A percentile compares a stretch with the other conserved stretches of the same genome.
Conservation (phyloP, 2,329 filamentous ascomycete genomes). For the Sporothrix humicola region DNA sequence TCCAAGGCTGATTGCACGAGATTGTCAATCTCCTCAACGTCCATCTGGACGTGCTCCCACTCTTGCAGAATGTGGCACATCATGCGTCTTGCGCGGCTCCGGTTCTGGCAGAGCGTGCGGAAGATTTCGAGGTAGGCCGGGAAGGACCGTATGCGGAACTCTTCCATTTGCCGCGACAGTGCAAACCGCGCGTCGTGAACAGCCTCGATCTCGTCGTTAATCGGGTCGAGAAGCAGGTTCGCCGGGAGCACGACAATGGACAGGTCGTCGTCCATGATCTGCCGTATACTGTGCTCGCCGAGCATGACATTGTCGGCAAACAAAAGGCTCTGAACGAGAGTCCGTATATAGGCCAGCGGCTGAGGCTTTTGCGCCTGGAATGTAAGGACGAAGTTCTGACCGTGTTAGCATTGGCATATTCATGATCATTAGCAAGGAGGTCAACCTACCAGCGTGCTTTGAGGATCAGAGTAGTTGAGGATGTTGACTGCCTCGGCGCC, state of each 20-base stretch:
- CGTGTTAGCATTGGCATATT: too few species aligned
- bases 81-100: conserved; percentile 86
- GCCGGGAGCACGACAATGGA: conserved; percentile 74
- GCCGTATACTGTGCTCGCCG: conserved; percentile 69
- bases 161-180: conserved; percentile 75
- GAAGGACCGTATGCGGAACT: conserved; percentile 64
- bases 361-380: conserved; percentile 82
- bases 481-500: conserved; percentile 71
- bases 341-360: conserved; percentile 82
- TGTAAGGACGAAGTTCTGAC: conserved; percentile 72
- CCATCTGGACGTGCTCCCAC: conserved; percentile 65
- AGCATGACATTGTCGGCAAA: conserved; percentile 74
- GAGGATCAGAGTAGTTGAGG: conserved; percentile 69
- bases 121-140: conserved; percentile 83
- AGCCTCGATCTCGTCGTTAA: conserved; percentile 77
- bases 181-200: conserved; percentile 75
- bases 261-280: conserved; percentile 83
- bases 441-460: conserved; percentile 67
- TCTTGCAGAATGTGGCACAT: conserved; percentile 81
- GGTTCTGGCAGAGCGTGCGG: conserved; percentile 84
- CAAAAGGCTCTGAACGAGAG: conserved; percentile 76
- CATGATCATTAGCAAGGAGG: too few species aligned
- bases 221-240: conserved; percentile 71
- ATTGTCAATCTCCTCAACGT: conserved; percentile 78
- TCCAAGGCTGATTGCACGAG: conserved; percentile 65